Conservation (phyloP, 352 stramenopile species). For the Globisporangium viniferum region DNA sequence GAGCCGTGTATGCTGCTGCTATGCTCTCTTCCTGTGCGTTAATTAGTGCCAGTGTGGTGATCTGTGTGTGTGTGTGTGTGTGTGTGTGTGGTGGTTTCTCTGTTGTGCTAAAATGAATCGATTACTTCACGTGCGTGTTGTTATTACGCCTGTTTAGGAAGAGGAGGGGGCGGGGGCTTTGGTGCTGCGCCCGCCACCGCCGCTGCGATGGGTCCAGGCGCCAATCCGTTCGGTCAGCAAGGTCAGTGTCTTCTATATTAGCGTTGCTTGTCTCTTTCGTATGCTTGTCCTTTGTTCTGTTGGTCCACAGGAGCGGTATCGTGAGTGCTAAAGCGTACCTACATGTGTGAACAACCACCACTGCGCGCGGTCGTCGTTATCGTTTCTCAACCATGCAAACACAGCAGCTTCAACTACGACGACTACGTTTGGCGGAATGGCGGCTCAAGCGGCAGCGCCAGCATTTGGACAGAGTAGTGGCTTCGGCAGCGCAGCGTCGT, state of each 20-base stretch:
- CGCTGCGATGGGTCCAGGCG: slow-evolving; percentile 3
- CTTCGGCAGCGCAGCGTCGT: slow-evolving; percentile 9
- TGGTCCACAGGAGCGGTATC: neutral
- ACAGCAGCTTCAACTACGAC: slow-evolving; percentile 1
- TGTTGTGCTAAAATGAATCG: neutral
- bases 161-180: slow-evolving; percentile 8
- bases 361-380: neutral
- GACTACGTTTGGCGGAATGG: slow-evolving; percentile 32
- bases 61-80: neutral
- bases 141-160: neutral
- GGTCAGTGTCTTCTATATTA: slow-evolving; percentile 21
- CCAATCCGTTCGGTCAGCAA: slow-evolving; percentile 43
- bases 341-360: slow-evolving; percentile 1
- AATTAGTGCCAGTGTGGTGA: neutral
- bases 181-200: neutral
- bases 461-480: slow-evolving; percentile 33
- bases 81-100: neutral
- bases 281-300: neutral
- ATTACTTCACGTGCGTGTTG: neutral
- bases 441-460: slow-evolving; percentile 14
- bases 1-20: neutral
- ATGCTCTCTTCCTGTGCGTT: neutral
- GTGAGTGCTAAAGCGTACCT: neutral
- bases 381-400: slow-evolving; percentile 4
- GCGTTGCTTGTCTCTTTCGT: neutral